Base-by-base conservation (phyloP, 129 eudicot genomes). In the Dittrichia graveolens region DNA sequence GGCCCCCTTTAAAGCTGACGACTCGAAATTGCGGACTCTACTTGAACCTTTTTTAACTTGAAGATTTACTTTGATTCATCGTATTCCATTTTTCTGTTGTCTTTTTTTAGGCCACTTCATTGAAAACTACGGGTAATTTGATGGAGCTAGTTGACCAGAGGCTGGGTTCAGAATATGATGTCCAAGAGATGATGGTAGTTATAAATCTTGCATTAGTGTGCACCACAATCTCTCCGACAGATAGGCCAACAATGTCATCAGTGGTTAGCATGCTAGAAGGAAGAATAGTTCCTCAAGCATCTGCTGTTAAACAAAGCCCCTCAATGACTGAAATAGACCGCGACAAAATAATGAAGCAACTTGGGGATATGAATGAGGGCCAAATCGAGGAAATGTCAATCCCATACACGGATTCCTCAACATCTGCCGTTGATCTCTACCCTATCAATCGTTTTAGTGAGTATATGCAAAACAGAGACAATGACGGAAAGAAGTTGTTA, bases 241-340 rank as follows among this genome's bases (percentile, higher is more conserved):
- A 53, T 9, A 75, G 88, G 65, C 94, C 94, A 2, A 12, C 67
- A 10, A 88, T 88, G 94, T 88, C 94, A 10, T 34, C 84, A 9
- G 94, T 80, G 3, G 88, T 88, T 57, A 82, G 88, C 86, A 84
- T 88, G 67, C 89, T 88, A 1, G 90, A 85, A 78, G 84, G 88
- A 11, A 71, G 72, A 74, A 74, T 65, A 19, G 70, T 67, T 49
- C 67, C 79, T 41, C 18, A 31, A 18, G 75, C 16, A 6, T 71
- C 61, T 54, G 47, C 40, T 41, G 18, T 49, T 19, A 80, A 76
- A 24, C 61, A 76, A 19, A 79, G 65, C 35, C 39, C n/a, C 40
- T 65, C 75, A 13, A 42, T 9, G 69, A 76, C 55, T 1, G 45
- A 68, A 35, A 40, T 11, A 39, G 57, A 74, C 10, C 46, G 60